Evolutionary conservation across 2,329 filamentous ascomycete species (phyloP).

Genomic region (Lecanosticta acicola): DNA sequence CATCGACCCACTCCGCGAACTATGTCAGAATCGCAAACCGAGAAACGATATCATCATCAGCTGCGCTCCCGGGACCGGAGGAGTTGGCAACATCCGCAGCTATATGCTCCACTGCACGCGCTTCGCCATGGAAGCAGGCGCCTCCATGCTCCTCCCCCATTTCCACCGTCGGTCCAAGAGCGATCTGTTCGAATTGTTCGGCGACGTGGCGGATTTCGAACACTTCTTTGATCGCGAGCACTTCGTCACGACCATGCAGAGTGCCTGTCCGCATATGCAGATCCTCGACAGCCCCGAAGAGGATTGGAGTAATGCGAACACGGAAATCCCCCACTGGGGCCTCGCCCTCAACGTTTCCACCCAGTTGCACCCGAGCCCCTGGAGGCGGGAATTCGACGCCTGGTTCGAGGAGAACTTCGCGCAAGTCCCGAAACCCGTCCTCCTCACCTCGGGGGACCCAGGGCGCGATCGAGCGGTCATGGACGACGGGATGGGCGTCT

Average conservation of each 20-base stretch:
- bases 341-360: not conserved
- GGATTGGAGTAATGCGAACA: not conserved
- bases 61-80: not conserved
- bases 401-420: not conserved
- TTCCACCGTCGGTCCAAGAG: not conserved
- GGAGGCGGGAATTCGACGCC: not conserved
- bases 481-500: not conserved
- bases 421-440: not conserved
- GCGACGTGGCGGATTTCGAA: not conserved
- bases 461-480: not conserved
- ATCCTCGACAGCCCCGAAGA: not conserved
- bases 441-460: not conserved
- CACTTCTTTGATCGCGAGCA: not conserved
- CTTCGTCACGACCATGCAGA: not conserved
- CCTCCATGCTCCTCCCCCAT: not conserved
- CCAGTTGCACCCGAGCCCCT: not conserved
- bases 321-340: not conserved
- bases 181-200: not conserved
- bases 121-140: not conserved
- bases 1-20: not conserved
- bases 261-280: not conserved
- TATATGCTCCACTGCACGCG: not conserved
- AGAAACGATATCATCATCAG: not conserved
- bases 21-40: not conserved
- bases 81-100: not conserved